Base-by-base conservation (phyloP, 257 asterid genomes). In the Forsythia viridissima region DNA sequence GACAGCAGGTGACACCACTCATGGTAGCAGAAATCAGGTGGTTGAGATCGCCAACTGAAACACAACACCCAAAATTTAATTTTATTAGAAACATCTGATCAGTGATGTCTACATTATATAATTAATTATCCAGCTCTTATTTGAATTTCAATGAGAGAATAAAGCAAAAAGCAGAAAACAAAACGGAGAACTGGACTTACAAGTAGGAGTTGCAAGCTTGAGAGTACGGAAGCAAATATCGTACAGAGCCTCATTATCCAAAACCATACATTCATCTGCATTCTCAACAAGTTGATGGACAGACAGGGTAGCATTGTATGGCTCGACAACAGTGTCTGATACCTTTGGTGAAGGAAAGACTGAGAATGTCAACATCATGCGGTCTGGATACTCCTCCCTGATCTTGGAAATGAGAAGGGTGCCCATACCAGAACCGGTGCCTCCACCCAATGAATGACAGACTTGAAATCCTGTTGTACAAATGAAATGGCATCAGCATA, bases 241-340 rank as follows among this genome's bases (percentile, higher is more conserved):
- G 43, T 86, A 86, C 5, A 86, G 88, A 12, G 90, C 90, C 82
- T 86, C 90, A 7, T 86, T 86, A 59, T 86, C 90, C 86, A 86
- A 80, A 77, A 86, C 90, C 90, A 86, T 86, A 72, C 90, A 86
- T 79, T 86, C 90, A 41, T 86, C 90, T 16, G 90, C 90, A 71
- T 86, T 86, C 85, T 86, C 90, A 67, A 86, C 88, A 4, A 86
- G 88, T 44, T 86, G 90, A 80, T 86, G 90, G 66, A 86, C 90
- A 2, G 90, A 86, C 68, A 86, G 77, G 8, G 90, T 86, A 55
- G 90, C 90, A 72, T 86, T 86, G 75, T 86, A 86, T 11, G 90
- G 90, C 80, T 86, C 90, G 37, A 86, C 90, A 72, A 86, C 90
- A 44, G 89, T 86, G 80, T 86, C 89, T 4, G 89, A 86, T 30